Base-by-base conservation (phyloP, 2,329 filamentous ascomycete species). In the Talaromyces sp. region DNA sequence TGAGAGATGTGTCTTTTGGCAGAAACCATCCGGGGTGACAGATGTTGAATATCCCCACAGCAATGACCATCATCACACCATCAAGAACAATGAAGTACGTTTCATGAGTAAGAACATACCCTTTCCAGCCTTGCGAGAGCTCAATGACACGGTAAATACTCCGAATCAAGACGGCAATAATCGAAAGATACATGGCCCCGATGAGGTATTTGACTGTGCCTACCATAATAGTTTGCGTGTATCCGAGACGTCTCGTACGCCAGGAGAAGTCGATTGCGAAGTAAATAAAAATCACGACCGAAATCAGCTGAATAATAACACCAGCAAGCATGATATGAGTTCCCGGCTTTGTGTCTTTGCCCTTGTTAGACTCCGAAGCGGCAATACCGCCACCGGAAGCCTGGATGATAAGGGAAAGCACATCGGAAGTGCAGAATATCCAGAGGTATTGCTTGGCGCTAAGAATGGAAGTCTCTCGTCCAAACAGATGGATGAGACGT, bases 301-400 rank as follows among this genome's bases (percentile, higher is more conserved):
- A 79, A 48, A 75, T 73, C 39, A 86, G 79, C 61, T 86, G 84
- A 49, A 86, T 76, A 19, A 79, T 72, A 19, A 86, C 79, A 10
- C 84, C 83, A 2, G 77, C 78, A 41, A 82, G 74, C 64, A 80
- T 77, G 51, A 80, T 70, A 59, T 80, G 62, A 27, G 80, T 78
- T 32, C 77, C 80, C 8, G 68, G 69, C 14, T 75, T 62, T 55
- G 79, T 81, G 41, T 74, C 59, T 29, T 66, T 62, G 14, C 75
- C 73, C 2, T 75, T 62, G 19, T 77, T 75, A 2, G 80, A 79
- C 52, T 63, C 69, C 17, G 41, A 58, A 36, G 75, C 75, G n/a
- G 78, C 79, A 20, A 84, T 64, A 20, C 77, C 82, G 24, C 82
- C 82, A 27, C 82, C 82, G 7, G 78, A 72, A 29, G 80, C 82